A percentile compares a stretch with the other conserved stretches of the same genome.
Conservation (phyloP, 2,329 filamentous ascomycete species). For the Xylariomycetidae sp. region DNA sequence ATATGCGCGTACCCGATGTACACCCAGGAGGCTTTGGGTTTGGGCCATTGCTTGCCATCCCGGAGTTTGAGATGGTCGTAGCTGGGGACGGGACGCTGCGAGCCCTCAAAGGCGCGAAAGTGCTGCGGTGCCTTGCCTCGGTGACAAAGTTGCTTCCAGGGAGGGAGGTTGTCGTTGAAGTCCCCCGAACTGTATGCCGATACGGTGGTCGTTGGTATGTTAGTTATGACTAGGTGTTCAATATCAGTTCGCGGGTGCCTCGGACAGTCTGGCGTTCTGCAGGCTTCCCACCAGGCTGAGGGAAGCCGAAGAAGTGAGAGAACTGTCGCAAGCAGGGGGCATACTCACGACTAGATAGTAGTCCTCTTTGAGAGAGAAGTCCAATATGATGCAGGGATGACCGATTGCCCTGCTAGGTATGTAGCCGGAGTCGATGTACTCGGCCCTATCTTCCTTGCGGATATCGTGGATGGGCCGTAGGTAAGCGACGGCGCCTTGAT, state of each 20-base stretch:
- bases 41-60: conserved; percentile 16
- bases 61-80: conserved; percentile 19
- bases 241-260: conserved; percentile 13
- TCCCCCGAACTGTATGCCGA: conserved; percentile 25
- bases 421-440: too few species aligned
- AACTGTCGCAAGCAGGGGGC: too few species aligned
- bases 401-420: too few species aligned
- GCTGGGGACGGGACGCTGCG: conserved; percentile 8
- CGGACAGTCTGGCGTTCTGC: conserved; percentile 22
- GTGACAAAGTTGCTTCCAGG: conserved; percentile 25
- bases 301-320: too few species aligned
- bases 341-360: too few species aligned
- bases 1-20: conserved; percentile 11
- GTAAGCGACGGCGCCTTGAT: too few species aligned
- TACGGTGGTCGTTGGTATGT: conserved; percentile 28
- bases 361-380: too few species aligned
- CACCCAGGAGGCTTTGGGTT: conserved; percentile 20
- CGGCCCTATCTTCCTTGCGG: too few species aligned
- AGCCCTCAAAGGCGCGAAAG: conserved; percentile 28
- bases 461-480: too few species aligned
- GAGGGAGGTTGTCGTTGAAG: conserved; percentile 18
- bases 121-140: conserved; percentile 11
- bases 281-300: background rate
- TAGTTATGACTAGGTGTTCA: too few species aligned
- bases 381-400: too few species aligned